These are phyloP conservation scores for Podaxis sp. DNA, from an alignment of 768 basidiomycete species.

Conservation along the genomic window DNA sequence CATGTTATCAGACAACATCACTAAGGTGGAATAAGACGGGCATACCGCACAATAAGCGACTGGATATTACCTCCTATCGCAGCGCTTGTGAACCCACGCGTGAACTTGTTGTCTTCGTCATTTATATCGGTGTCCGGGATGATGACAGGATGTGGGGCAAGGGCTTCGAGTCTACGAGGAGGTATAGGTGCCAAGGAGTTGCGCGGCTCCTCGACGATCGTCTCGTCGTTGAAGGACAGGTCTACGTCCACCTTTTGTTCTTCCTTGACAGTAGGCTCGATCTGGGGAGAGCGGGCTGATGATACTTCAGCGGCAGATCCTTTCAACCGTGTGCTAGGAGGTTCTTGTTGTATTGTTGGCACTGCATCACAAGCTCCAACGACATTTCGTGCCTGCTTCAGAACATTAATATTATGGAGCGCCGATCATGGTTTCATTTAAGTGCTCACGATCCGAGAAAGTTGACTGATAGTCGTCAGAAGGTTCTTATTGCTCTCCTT, in stretches of 20 bases:
- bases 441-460: constrained; percentile 27
- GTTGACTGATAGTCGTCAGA: constrained; percentile 27
- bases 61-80: constrained; percentile 41
- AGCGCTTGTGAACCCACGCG: constrained; percentile 35
- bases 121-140: constrained; percentile 23
- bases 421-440: neutral
- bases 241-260: constrained; percentile 2
- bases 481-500: constrained; percentile 29
- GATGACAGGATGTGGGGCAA: constrained; percentile 26
- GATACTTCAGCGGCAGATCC: neutral
- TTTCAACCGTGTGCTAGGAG: neutral
- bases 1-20: neutral
- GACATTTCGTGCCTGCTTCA: constrained; percentile 13
- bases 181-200: constrained; percentile 14
- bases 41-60: constrained; percentile 37
- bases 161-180: constrained; percentile 21
- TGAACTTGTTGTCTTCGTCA: constrained; percentile 32
- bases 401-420: neutral
- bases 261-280: neutral
- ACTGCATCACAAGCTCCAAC: constrained; percentile 3
- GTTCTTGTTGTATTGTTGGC: neutral
- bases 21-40: neutral
- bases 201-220: constrained; percentile 11
- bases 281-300: neutral
- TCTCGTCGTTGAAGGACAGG: constrained; percentile 15